phyloP scores from a whole-genome alignment of 2,329 filamentous ascomycete genomes.

The Epichloe sibirici region DNA sequence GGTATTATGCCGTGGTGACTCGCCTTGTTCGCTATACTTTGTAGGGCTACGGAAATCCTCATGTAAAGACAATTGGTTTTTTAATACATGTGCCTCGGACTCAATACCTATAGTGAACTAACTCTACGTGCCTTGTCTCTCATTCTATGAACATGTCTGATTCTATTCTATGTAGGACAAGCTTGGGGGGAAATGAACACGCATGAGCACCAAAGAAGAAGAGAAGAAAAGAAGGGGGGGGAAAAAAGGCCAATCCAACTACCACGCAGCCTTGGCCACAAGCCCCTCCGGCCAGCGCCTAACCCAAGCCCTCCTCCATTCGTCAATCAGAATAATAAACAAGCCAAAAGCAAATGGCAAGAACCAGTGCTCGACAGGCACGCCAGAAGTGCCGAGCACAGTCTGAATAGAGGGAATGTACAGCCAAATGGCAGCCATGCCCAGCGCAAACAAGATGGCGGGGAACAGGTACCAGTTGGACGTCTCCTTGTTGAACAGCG shows the following conservation, averaged over 20 bases:
- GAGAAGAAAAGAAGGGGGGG: background rate
- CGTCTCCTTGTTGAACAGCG: constrained; percentile 50
- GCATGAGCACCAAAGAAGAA: background rate
- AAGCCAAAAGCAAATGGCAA: constrained; percentile 58
- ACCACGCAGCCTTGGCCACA: constrained; percentile 49
- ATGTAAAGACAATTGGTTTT: no score
- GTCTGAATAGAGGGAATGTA: constrained; percentile 55
- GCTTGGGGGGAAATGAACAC: no score
- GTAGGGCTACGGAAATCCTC: no score
- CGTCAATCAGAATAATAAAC: constrained; percentile 49
- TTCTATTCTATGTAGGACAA: no score
- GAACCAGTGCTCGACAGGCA: constrained; percentile 67
- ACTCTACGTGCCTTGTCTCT: no score
- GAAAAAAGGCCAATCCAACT: constrained; percentile 1
- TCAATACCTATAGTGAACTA: no score
- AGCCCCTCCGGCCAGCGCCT: constrained; percentile 45
- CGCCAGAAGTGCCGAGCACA: constrained; percentile 45
- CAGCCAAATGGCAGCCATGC: constrained; percentile 57
- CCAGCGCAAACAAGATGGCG: constrained; percentile 55
- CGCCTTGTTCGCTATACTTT: no score
- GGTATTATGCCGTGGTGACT: no score
- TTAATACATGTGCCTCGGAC: no score
- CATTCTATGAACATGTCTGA: no score
- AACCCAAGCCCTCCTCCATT: constrained; percentile 50
- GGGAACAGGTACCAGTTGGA: constrained; percentile 60